A percentile compares a stretch with the other conserved stretches of the same genome.
phyloP scores from a whole-genome alignment of 768 basidiomycete genomes.

The Tricholoma furcatifolium region DNA sequence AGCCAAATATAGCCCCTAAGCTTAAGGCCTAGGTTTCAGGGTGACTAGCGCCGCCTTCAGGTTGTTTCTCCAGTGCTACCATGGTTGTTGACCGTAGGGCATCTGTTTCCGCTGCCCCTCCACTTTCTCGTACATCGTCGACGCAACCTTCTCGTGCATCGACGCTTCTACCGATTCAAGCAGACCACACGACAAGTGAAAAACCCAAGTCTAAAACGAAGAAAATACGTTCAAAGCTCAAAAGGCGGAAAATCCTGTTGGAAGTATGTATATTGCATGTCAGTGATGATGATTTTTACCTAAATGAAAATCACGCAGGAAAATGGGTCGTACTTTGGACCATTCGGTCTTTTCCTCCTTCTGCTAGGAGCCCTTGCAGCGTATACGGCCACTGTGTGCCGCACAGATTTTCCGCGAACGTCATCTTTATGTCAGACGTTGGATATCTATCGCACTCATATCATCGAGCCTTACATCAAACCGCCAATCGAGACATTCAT shows the following conservation, averaged over 20 bases:
- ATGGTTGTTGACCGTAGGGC: constrained; percentile 71
- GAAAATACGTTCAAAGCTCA: neutral
- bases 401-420: constrained; percentile 32
- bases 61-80: neutral
- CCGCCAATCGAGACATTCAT: constrained; percentile 57
- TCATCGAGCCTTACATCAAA: constrained; percentile 70
- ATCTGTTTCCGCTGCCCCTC: constrained; percentile 49
- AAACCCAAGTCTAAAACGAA: neutral
- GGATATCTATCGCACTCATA: constrained; percentile 53
- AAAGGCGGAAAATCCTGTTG: neutral
- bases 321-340: neutral
- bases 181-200: constrained; percentile 17
- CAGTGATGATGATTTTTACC: neutral
- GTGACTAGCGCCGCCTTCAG: no score
- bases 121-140: constrained; percentile 50
- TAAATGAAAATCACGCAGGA: neutral
- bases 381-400: constrained; percentile 53
- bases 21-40: no score
- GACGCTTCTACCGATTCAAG: constrained; percentile 17
- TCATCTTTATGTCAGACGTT: constrained; percentile 56
- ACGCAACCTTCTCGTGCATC: constrained; percentile 40
- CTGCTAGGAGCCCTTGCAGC: constrained; percentile 43
- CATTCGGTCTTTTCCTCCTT: constrained; percentile 20
- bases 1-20: no score
- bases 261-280: neutral